These are phyloP conservation scores for Thelephora ganbajun DNA, from an alignment of 768 basidiomycete species.

Conservation along the genomic window DNA sequence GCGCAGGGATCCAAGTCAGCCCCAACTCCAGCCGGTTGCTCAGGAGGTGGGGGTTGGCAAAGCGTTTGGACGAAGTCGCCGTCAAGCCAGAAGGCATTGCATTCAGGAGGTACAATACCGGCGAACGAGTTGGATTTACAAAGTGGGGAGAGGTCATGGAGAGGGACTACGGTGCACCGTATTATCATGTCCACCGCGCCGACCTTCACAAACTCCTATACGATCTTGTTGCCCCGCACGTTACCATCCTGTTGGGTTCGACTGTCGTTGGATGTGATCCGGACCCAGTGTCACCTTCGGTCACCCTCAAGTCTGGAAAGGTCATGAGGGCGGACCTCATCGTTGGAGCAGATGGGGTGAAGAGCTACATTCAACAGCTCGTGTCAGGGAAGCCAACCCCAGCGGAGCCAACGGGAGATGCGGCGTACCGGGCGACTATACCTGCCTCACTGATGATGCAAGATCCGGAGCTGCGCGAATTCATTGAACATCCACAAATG, in stretches of 20 bases:
- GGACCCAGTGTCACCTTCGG: slow-evolving; percentile 16
- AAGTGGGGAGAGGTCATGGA: slow-evolving; percentile 19
- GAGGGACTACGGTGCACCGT: slow-evolving; percentile 22
- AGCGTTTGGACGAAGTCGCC: slow-evolving; percentile 16
- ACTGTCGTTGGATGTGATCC: slow-evolving; percentile 19
- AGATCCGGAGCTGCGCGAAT: slow-evolving; percentile 35
- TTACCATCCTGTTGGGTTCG: slow-evolving; percentile 20
- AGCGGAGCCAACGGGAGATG: slow-evolving; percentile 41
- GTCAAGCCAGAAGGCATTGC: slow-evolving; percentile 25
- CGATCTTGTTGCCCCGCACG: slow-evolving; percentile 19
- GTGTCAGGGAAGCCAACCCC: slow-evolving; percentile 33
- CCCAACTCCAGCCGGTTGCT: slow-evolving; percentile 26
- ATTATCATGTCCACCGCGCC: slow-evolving; percentile 29
- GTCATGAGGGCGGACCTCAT: slow-evolving; percentile 23
- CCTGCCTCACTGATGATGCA: slow-evolving; percentile 27
- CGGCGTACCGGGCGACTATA: slow-evolving; percentile 45
- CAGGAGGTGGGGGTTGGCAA: slow-evolving; percentile 23
- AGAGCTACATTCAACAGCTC: slow-evolving; percentile 34
- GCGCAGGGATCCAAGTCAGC: slow-evolving; percentile 28
- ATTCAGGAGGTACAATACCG: slow-evolving; percentile 22
- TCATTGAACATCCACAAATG: slow-evolving; percentile 39
- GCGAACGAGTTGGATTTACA: slow-evolving; percentile 24
- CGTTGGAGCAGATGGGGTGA: slow-evolving; percentile 28
- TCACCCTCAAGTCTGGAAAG: slow-evolving; percentile 22
- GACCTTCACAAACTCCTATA: slow-evolving; percentile 27